Conservation (phyloP, 305 asterid species). For the Rubia peregrina region DNA sequence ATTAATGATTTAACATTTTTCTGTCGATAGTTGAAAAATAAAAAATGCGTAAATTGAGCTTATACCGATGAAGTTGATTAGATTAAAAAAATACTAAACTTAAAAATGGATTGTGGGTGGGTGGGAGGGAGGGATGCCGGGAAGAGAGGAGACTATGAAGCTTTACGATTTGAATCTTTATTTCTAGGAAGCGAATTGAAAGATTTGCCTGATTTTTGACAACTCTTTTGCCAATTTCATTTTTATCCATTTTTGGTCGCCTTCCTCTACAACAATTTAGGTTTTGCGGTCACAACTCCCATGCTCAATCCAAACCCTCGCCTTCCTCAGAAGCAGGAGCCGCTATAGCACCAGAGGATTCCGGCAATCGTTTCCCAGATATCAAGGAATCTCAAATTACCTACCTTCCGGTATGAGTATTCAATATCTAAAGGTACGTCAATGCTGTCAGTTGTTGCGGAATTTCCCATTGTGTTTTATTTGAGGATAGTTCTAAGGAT, state of each 20-base stretch:
- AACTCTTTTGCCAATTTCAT: neutral
- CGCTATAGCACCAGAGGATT: neutral
- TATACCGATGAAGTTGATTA: no score
- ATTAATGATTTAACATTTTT: no score
- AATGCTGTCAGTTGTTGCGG: conserved; percentile 2
- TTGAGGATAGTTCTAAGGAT: conserved; percentile 21
- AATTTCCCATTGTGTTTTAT: conserved; percentile 11
- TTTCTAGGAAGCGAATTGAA: no score
- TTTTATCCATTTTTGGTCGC: neutral
- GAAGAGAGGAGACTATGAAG: no score
- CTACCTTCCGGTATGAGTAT: conserved; percentile 14
- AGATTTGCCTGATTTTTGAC: no score
- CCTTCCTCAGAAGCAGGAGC: neutral
- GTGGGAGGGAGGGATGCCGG: no score
- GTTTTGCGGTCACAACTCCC: conserved; percentile 1
- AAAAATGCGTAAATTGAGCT: no score
- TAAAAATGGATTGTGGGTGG: no score
- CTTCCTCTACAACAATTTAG: neutral
- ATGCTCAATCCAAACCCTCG: neutral
- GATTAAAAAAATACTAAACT: no score
- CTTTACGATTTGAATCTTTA: no score
- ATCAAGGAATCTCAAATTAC: conserved; percentile 19
- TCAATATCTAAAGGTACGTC: conserved; percentile 15
- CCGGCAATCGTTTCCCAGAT: conserved; percentile 13
- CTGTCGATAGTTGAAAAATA: no score